Evolutionary conservation across 2,329 filamentous ascomycete genomes (phyloP).

Genomic region (Zarea fungicola): DNA sequence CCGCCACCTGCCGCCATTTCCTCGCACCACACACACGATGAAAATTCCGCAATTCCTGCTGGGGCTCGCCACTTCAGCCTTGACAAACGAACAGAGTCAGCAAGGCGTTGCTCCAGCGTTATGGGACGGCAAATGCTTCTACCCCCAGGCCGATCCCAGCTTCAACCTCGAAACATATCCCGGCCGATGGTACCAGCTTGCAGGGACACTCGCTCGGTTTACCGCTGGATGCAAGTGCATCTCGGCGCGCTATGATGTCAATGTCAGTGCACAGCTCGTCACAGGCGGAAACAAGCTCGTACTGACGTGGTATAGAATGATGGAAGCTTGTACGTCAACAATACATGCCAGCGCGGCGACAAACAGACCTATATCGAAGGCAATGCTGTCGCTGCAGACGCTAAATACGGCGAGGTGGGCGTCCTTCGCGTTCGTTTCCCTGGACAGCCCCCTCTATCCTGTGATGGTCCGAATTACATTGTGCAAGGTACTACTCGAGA

Average conservation of each 20-base stretch:
- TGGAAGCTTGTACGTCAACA: slow-evolving; percentile 28
- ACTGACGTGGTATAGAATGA: slow-evolving; percentile 20
- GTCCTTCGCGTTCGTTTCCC: slow-evolving; percentile 28
- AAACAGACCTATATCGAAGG: slow-evolving; percentile 26
- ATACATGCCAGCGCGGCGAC: slow-evolving; percentile 23
- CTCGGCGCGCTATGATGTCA: slow-evolving; percentile 26
- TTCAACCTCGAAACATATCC: slow-evolving; percentile 27
- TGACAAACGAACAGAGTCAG: slow-evolving; percentile 2
- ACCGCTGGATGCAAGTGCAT: slow-evolving; percentile 29
- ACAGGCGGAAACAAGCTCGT: not conserved
- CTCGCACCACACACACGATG: no score
- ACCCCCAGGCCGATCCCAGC: slow-evolving; percentile 23
- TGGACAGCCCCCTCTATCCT: slow-evolving; percentile 23
- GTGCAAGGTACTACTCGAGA: slow-evolving; percentile 24
- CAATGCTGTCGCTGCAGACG: slow-evolving; percentile 22
- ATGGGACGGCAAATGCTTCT: slow-evolving; percentile 29
- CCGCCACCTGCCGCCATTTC: no score
- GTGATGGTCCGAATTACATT: slow-evolving; percentile 29
- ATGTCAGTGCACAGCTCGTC: slow-evolving; percentile 18
- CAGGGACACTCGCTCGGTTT: slow-evolving; percentile 26
- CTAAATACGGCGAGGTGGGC: slow-evolving; percentile 24
- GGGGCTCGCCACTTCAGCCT: not conserved
- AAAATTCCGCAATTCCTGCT: slow-evolving; percentile 5
- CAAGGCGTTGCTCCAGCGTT: slow-evolving; percentile 23
- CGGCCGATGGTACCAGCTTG: slow-evolving; percentile 30